Evolutionary conservation across 1,284 basidiomycete genomes (phyloP), one percentile per base, ranked within the genome.

Genomic region (Mycosarcoma maydis): DNA sequence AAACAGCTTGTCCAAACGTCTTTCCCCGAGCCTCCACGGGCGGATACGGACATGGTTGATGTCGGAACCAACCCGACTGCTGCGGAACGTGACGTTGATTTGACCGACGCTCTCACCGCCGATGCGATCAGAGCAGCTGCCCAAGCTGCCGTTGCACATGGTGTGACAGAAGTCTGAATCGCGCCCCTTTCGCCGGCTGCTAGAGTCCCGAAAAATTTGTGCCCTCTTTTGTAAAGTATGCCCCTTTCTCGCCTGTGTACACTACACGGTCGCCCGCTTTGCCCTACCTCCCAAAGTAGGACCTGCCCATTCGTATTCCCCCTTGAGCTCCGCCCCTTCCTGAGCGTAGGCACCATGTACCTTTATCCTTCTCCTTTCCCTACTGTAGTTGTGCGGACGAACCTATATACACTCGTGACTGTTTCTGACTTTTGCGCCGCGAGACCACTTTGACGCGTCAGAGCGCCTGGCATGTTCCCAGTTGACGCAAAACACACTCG

Each of bases 121-220:
- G 61, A 65, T 32, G 61, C 61, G 16, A 60, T 70, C 23, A 20
- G 57, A 4, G 60, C 61, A 3, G 67, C 67, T 7, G 67, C 67
- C 10, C 67, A 70, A 29, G 67, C 67, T 33, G 67, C 67, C 0
- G 48, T 70, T 1, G 66, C 66, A 6, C 66, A 57, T 9, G 59
- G 58, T 11, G 51, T 58, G 1, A 45, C 24, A 13, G 39, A 34
- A 6, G n/a, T n/a, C n/a, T n/a, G 62, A 47, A 11, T 37, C 19
- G 16, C 33, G 16, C 13, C 13, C n/a, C 33, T 6, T 16, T n/a
- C 16, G n/a, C 16, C 33, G 1, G 13, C 27, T 29, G 27, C 27
- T n/a, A n/a, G n/a, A n/a, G n/a, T n/a, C n/a, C n/a, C n/a, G n/a
- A n/a, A n/a, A n/a, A n/a, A n/a, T n/a, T n/a, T n/a, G n/a, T n/a